Percentiles rank a stretch among this genome's conserved stretches.
Evolutionary conservation across 2,329 filamentous ascomycete genomes (phyloP).

Genomic region (Cordyceps pruinosa): DNA sequence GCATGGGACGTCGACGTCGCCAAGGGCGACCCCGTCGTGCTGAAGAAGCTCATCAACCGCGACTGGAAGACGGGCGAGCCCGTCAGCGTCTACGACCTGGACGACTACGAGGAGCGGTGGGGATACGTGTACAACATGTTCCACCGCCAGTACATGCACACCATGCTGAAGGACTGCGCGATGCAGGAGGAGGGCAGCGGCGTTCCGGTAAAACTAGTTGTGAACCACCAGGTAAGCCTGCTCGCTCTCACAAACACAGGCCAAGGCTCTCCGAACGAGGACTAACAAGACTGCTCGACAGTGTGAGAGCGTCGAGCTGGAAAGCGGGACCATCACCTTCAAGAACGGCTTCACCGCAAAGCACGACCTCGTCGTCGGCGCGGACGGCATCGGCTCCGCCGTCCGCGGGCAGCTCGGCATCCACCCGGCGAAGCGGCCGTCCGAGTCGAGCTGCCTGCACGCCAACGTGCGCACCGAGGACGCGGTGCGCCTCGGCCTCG

Average conservation of each 20-base stretch:
- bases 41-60: slow-evolving; percentile 60
- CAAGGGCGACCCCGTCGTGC: slow-evolving; percentile 58
- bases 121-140: slow-evolving; percentile 64
- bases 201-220: slow-evolving; percentile 42
- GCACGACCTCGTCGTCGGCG: slow-evolving; percentile 57
- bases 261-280: too few species aligned
- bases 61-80: slow-evolving; percentile 65
- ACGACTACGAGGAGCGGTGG: slow-evolving; percentile 59
- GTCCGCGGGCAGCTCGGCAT: slow-evolving; percentile 59
- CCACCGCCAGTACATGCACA: slow-evolving; percentile 61
- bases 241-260: neutral
- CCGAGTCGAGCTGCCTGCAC: slow-evolving; percentile 56
- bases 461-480: slow-evolving; percentile 56
- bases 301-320: slow-evolving; percentile 46
- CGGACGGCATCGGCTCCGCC: slow-evolving; percentile 61
- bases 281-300: slow-evolving; percentile 10
- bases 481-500: slow-evolving; percentile 51
- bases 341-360: slow-evolving; percentile 40
- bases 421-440: slow-evolving; percentile 49
- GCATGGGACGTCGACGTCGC: slow-evolving; percentile 60
- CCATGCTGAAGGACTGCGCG: slow-evolving; percentile 57
- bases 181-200: slow-evolving; percentile 47
- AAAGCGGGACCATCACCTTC: slow-evolving; percentile 44
- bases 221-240: slow-evolving; percentile 46
- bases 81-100: slow-evolving; percentile 55